Evolutionary conservation across 2,329 filamentous ascomycete genomes (phyloP).

Genomic region (Sclerotinia borealis): DNA sequence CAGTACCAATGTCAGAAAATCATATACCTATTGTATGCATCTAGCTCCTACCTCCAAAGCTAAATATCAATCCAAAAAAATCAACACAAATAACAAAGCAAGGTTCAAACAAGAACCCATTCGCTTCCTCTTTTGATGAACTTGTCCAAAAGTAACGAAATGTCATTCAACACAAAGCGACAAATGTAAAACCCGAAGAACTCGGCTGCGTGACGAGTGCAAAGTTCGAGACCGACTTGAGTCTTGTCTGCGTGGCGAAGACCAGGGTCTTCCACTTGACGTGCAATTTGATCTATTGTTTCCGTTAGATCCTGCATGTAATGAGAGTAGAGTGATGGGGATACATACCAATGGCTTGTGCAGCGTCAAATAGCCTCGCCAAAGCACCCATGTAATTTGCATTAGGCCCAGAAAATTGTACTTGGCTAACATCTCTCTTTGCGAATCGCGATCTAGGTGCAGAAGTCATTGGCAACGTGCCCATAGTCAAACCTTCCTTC

Average conservation of each 20-base stretch:
- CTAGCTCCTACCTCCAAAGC: neutral
- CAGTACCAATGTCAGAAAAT: neutral
- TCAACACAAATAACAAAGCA: neutral
- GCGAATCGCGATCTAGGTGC: conserved; percentile 59
- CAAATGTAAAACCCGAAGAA: conserved; percentile 98
- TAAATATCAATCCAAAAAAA: conserved; percentile 2
- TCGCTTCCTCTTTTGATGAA: conserved; percentile 95
- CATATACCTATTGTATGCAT: neutral
- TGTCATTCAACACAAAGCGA: conserved; percentile 83
- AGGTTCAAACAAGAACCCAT: conserved; percentile 61
- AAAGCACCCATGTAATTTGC: conserved; percentile 86
- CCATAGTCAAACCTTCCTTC: conserved; percentile 60
- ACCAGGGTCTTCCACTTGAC: conserved; percentile 92
- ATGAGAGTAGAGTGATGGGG: neutral
- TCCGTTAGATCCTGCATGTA: conserved; percentile 26
- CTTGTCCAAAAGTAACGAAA: conserved; percentile 84
- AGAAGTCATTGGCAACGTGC: conserved; percentile 69
- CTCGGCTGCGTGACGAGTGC: conserved; percentile 87
- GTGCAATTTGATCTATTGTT: conserved; percentile 77
- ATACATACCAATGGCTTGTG: conserved; percentile 78
- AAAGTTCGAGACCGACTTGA: conserved; percentile 90
- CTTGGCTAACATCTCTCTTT: conserved; percentile 62
- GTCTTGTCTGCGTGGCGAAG: conserved; percentile 88
- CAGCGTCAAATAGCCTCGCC: conserved; percentile 86
- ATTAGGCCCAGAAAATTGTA: conserved; percentile 76